Evolutionary conservation across 495 filamentous ascomycete species (phyloP).

Genomic region (Tuber melanosporum): DNA sequence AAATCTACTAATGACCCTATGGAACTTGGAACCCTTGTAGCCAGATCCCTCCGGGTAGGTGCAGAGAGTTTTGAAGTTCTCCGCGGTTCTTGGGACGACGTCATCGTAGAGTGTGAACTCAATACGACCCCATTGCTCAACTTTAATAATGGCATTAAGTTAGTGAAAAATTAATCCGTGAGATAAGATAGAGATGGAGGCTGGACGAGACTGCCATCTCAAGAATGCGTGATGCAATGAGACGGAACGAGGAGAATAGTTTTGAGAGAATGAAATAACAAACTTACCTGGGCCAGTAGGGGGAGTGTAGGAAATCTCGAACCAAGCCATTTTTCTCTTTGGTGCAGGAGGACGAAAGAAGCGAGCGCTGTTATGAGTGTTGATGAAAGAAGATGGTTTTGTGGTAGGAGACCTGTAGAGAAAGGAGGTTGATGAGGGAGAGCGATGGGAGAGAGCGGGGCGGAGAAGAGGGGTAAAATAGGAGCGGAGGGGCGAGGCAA

Average conservation of each 20-base stretch:
- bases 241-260: background rate
- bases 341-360: constrained; percentile 36
- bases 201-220: background rate
- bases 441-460: constrained; percentile 45
- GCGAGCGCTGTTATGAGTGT: constrained; percentile 42
- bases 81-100: constrained; percentile 79
- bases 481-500: constrained; percentile 32
- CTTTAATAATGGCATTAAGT: constrained; percentile 11
- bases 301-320: constrained; percentile 31
- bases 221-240: constrained; percentile 12
- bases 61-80: constrained; percentile 94
- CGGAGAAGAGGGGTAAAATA: constrained; percentile 46
- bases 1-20: constrained; percentile 92
- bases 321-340: constrained; percentile 35
- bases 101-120: constrained; percentile 85
- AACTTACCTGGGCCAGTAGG: constrained; percentile 22
- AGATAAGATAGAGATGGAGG: constrained; percentile 4
- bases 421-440: constrained; percentile 45
- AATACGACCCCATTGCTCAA: constrained; percentile 62
- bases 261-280: constrained; percentile 3
- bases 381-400: constrained; percentile 42
- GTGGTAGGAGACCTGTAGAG: constrained; percentile 40
- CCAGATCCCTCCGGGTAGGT: constrained; percentile 87
- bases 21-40: constrained; percentile 77
- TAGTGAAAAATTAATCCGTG: constrained; percentile 27